Evolutionary conservation across 306 rosid species (phyloP).

Genomic region (Fagus crenata): DNA sequence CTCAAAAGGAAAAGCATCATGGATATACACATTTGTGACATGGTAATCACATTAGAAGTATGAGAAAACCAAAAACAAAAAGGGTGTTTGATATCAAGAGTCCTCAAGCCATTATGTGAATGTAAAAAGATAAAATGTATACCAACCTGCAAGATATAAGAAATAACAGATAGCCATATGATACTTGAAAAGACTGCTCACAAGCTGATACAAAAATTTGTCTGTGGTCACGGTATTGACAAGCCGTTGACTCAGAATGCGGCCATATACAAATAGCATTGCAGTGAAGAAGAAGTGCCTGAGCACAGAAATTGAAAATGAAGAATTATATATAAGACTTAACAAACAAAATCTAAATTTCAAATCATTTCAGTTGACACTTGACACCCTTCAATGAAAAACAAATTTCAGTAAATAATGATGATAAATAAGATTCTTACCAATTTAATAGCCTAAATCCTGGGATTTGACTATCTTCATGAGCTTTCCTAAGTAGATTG

Average conservation of each 20-base stretch:
- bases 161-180: slow-evolving; percentile 92
- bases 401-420: slow-evolving; percentile 20
- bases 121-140: slow-evolving; percentile 9
- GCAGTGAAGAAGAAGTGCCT: slow-evolving; percentile 99
- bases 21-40: background rate
- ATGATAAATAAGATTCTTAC: slow-evolving; percentile 42
- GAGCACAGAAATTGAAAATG: slow-evolving; percentile 35
- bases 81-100: background rate
- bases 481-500: slow-evolving; percentile 84
- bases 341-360: slow-evolving; percentile 4
- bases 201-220: slow-evolving; percentile 69
- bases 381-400: slow-evolving; percentile 14
- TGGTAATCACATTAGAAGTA: slow-evolving; percentile 1
- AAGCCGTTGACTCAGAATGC: slow-evolving; percentile 87
- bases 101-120: background rate
- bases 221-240: slow-evolving; percentile 85
- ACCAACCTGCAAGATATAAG: slow-evolving; percentile 79
- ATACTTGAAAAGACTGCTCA: slow-evolving; percentile 82
- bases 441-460: slow-evolving; percentile 96
- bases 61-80: background rate
- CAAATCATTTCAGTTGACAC: slow-evolving; percentile 5
- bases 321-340: slow-evolving; percentile 9
- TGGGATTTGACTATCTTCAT: slow-evolving; percentile 86
- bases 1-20: background rate
- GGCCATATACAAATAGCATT: slow-evolving; percentile 95